These are phyloP conservation scores for Ophiostoma sp. DNA, from an alignment of 2,329 filamentous ascomycete species.

Conservation along the genomic window DNA sequence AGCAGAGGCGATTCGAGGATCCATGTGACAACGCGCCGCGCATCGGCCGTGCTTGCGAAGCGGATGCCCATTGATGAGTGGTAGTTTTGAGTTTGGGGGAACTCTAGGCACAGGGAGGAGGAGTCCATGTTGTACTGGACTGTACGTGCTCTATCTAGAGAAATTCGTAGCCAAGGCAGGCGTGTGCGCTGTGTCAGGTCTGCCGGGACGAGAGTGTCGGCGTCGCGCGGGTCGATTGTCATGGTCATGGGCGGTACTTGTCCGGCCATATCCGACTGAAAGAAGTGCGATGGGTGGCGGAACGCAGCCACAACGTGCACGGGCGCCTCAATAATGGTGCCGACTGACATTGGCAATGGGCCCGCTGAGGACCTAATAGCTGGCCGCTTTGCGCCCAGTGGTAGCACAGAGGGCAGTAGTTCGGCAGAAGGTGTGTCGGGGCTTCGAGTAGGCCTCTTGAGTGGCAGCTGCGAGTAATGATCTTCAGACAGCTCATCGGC, in stretches of 20 bases:
- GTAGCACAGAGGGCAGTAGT: neutral
- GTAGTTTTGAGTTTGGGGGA: neutral
- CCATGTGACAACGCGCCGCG: constrained; percentile 8
- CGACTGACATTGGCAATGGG: neutral
- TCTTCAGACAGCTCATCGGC: constrained; percentile 13
- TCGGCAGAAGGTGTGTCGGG: neutral
- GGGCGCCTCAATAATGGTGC: neutral
- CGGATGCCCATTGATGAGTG: constrained; percentile 3
- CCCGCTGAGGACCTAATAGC: neutral
- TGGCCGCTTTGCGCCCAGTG: neutral
- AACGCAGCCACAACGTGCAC: constrained; percentile 1
- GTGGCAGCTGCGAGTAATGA: neutral
- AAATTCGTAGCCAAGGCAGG: neutral
- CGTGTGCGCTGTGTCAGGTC: neutral
- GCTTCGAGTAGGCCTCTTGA: neutral
- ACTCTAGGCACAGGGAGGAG: neutral
- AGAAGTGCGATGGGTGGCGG: neutral
- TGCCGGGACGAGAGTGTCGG: neutral
- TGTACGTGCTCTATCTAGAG: constrained; percentile 22
- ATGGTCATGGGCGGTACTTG: neutral
- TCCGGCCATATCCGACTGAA: neutral
- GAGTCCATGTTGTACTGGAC: constrained; percentile 26
- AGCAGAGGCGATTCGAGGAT: neutral
- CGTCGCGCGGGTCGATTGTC: constrained; percentile 5
- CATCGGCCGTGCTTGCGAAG: neutral